phyloP scores from a whole-genome alignment of 805 yeast species.

The Starmerella potacharoeniae region DNA sequence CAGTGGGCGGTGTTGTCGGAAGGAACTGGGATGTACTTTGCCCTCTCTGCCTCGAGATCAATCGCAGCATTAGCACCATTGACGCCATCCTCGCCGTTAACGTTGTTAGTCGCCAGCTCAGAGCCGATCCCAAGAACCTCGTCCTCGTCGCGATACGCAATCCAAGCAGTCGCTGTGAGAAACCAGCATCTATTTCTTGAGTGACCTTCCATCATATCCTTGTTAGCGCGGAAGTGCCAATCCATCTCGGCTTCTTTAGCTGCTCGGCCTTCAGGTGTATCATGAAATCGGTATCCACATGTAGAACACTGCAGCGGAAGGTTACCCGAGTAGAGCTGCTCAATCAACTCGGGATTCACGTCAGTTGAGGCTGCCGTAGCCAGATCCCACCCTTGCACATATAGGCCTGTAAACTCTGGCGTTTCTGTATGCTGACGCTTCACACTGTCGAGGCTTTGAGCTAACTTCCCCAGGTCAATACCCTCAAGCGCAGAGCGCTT shows the following conservation, averaged over 20 bases:
- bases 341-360: conserved; percentile 28
- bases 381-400: conserved; percentile 23
- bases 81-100: conserved; percentile 16
- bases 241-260: conserved; percentile 64
- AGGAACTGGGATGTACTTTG: conserved; percentile 53
- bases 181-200: conserved; percentile 75
- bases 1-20: conserved; percentile 51
- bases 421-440: neutral
- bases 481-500: conserved; percentile 6
- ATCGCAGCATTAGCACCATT: conserved; percentile 25
- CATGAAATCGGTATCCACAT: conserved; percentile 78
- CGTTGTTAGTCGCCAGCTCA: conserved; percentile 19
- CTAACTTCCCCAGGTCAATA: conserved; percentile 4
- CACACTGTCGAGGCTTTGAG: conserved; percentile 2
- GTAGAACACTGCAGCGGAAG: conserved; percentile 74
- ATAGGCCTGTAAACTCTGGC: conserved; percentile 2
- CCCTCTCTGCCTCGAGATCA: conserved; percentile 25
- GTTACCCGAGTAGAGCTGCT: conserved; percentile 38
- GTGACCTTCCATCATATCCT: conserved; percentile 46
- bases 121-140: conserved; percentile 38
- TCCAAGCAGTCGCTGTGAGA: conserved; percentile 61
- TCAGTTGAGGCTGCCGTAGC: conserved; percentile 26
- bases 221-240: conserved; percentile 92
- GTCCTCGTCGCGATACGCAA: conserved; percentile 51
- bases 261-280: conserved; percentile 43